phyloP scores from a whole-genome alignment of 306 rosid genomes.

The Biancaea sappan region DNA sequence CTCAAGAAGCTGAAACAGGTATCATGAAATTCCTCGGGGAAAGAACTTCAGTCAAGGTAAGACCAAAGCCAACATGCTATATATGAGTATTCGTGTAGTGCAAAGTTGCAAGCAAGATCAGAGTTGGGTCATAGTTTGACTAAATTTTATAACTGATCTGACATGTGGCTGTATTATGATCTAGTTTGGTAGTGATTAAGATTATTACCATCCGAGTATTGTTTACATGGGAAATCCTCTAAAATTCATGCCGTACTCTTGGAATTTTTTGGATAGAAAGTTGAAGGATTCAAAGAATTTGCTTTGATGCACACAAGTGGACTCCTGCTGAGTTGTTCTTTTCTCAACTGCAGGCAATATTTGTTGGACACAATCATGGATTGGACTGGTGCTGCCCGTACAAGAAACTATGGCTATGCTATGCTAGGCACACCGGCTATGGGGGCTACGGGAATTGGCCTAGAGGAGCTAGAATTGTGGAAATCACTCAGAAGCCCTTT shows the following conservation, averaged over 20 bases:
- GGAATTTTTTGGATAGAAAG: neutral
- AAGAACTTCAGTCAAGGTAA: slow-evolving; percentile 82
- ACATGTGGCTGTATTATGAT: neutral
- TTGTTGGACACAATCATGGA: slow-evolving; percentile 73
- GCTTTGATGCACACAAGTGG: neutral
- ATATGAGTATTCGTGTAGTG: neutral
- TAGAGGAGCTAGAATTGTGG: slow-evolving; percentile 59
- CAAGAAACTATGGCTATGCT: slow-evolving; percentile 56
- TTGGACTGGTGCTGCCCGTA: slow-evolving; percentile 70
- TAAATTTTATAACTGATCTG: neutral
- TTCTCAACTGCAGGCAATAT: slow-evolving; percentile 52
- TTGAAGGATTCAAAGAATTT: neutral
- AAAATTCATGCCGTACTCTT: neutral
- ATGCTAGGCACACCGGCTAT: slow-evolving; percentile 63
- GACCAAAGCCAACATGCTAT: slow-evolving; percentile 8
- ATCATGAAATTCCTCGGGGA: slow-evolving; percentile 65
- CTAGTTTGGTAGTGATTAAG: neutral
- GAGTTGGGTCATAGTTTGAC: neutral
- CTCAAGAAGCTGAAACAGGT: slow-evolving; percentile 78
- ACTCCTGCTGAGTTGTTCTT: slow-evolving; percentile 1
- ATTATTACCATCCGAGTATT: neutral
- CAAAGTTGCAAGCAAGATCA: neutral
- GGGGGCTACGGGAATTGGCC: slow-evolving; percentile 67
- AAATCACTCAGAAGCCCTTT: slow-evolving; percentile 51
- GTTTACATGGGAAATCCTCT: neutral